Evolutionary conservation across 805 yeast genomes (phyloP).

Genomic region (Metschnikowia proteae): DNA sequence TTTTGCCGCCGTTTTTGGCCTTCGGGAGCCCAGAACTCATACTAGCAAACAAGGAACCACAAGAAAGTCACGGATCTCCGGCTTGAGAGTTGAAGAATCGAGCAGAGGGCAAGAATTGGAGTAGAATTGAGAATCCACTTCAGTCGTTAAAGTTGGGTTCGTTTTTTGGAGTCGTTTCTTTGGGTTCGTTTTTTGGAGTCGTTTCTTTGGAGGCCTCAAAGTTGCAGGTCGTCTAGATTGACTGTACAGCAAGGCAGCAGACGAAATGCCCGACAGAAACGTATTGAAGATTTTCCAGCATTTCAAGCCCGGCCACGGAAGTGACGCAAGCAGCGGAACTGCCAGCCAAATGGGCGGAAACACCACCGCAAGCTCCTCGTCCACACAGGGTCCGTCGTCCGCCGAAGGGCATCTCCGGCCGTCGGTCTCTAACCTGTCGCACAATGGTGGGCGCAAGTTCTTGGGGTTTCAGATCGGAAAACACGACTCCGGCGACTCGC

Average conservation of each 20-base stretch:
- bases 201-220: no score
- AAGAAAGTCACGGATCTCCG: no score
- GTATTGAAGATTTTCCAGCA: constrained; percentile 40
- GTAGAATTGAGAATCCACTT: no score
- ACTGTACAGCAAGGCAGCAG: no score
- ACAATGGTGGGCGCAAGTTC: constrained; percentile 20
- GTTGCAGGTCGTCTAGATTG: no score
- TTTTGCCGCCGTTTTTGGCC: not conserved
- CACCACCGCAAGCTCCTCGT: not conserved
- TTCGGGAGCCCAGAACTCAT: not conserved
- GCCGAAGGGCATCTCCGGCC: not conserved
- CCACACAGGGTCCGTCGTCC: constrained; percentile 19
- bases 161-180: no score
- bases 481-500: constrained; percentile 37
- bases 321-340: not conserved
- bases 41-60: no score
- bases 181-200: no score
- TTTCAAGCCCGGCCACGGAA: constrained; percentile 28
- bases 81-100: no score
- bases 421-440: constrained; percentile 30
- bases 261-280: constrained; percentile 42
- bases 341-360: not conserved
- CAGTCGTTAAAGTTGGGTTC: no score
- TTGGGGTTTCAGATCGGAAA: constrained; percentile 41
- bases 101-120: no score